These are phyloP conservation scores for Aspergillus sp. DNA, from an alignment of 2,329 filamentous ascomycete species.

Conservation along the genomic window DNA sequence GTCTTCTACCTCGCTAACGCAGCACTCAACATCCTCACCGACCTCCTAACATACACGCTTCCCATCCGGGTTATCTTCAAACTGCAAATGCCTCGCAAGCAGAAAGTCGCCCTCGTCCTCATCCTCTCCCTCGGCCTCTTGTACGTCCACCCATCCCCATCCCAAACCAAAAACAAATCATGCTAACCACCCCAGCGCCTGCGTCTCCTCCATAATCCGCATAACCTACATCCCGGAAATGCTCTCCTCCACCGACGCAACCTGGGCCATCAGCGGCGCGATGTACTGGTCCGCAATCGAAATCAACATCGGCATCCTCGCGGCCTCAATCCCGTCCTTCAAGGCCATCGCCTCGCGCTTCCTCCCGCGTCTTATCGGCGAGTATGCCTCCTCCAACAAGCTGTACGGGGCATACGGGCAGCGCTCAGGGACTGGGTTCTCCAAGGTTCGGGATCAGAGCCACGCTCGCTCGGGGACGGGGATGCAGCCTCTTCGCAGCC, in stretches of 20 bases:
- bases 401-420: conserved; percentile 24
- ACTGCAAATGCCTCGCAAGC: conserved; percentile 48
- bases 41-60: conserved; percentile 56
- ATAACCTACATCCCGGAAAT: conserved; percentile 48
- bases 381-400: conserved; percentile 26
- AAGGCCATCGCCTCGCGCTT: conserved; percentile 43
- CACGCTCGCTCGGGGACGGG: not conserved
- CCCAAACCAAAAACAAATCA: not conserved
- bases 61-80: conserved; percentile 50
- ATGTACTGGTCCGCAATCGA: conserved; percentile 50
- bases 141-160: conserved; percentile 13
- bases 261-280: conserved; percentile 39
- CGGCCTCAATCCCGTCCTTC: conserved; percentile 44
- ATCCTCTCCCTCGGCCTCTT: conserved; percentile 55
- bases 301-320: conserved; percentile 44
- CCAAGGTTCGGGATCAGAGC: conserved; percentile 22
- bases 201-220: conserved; percentile 48
- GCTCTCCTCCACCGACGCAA: conserved; percentile 37
- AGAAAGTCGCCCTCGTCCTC: conserved; percentile 47
- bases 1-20: conserved; percentile 55
- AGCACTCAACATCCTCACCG: conserved; percentile 60
- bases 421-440: conserved; percentile 28
- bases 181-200: conserved; percentile 35
- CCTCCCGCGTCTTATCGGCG: conserved; percentile 42
- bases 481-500: not conserved